Evolutionary conservation across 1,139 yeast genomes (phyloP).

Genomic region (Scheffersomyces lignicola): DNA sequence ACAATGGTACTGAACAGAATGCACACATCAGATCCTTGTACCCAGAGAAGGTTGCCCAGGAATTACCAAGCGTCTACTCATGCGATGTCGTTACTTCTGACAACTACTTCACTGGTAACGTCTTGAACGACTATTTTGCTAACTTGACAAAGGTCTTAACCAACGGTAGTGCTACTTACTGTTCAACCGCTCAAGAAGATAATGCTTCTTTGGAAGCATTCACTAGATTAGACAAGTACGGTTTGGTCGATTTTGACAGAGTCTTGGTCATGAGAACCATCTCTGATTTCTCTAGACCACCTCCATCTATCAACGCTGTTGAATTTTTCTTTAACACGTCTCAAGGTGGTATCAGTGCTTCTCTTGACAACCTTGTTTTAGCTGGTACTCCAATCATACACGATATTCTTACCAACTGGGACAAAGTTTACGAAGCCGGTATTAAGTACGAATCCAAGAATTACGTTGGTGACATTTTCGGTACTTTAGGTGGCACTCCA

Average conservation of each 20-base stretch:
- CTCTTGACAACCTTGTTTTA: slow-evolving; percentile 51
- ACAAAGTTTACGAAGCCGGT: slow-evolving; percentile 37
- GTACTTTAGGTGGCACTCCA: slow-evolving; percentile 46
- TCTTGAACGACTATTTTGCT: slow-evolving; percentile 50
- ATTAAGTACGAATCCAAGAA: slow-evolving; percentile 44
- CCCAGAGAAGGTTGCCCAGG: slow-evolving; percentile 49
- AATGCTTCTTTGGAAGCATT: slow-evolving; percentile 65
- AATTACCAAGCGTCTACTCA: slow-evolving; percentile 48
- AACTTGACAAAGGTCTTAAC: slow-evolving; percentile 51
- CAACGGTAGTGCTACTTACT: slow-evolving; percentile 60
- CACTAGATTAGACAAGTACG: slow-evolving; percentile 53
- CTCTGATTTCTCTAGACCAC: slow-evolving; percentile 62
- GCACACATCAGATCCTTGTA: slow-evolving; percentile 49
- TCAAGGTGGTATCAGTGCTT: slow-evolving; percentile 54
- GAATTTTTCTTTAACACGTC: slow-evolving; percentile 50
- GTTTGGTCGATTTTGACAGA: slow-evolving; percentile 57
- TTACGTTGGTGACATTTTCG: slow-evolving; percentile 62
- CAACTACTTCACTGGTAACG: slow-evolving; percentile 57
- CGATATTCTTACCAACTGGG: slow-evolving; percentile 58
- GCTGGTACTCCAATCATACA: slow-evolving; percentile 58
- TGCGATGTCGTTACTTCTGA: slow-evolving; percentile 67
- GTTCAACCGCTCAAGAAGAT: slow-evolving; percentile 69
- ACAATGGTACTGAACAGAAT: slow-evolving; percentile 47
- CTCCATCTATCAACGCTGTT: slow-evolving; percentile 47
- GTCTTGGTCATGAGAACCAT: slow-evolving; percentile 63